Percentiles rank a stretch among this genome's conserved stretches.
These are phyloP conservation scores for Cladophialophora exuberans DNA, from an alignment of 2,329 filamentous ascomycete genomes.

Conservation along the genomic window DNA sequence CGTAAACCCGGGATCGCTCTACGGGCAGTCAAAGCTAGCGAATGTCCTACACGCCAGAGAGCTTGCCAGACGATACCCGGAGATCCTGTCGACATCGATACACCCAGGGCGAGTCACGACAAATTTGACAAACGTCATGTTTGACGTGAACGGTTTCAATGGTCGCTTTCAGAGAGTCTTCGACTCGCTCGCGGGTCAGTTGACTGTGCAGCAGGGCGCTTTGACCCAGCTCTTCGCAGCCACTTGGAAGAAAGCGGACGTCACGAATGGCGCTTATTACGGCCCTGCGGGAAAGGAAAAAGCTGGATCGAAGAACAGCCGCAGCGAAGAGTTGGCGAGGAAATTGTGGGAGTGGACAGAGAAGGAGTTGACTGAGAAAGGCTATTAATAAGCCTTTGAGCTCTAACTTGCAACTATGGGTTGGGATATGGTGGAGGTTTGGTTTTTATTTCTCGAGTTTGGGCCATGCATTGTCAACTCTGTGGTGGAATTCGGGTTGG, in stretches of 20 bases:
- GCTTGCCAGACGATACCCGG: slow-evolving; percentile 49
- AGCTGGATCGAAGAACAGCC: slow-evolving; percentile 27
- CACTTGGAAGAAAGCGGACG: slow-evolving; percentile 33
- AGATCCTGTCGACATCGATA: slow-evolving; percentile 48
- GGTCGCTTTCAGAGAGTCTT: slow-evolving; percentile 2
- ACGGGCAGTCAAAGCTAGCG: slow-evolving; percentile 55
- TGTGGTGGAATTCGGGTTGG: too few relatives aligned
- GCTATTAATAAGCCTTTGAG: slow-evolving; percentile 1
- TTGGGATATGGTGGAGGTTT: not conserved
- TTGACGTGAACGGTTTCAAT: not conserved
- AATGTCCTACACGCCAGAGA: slow-evolving; percentile 52
- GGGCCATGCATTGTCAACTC: too few relatives aligned
- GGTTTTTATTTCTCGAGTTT: too few relatives aligned
- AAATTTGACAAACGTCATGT: slow-evolving; percentile 39
- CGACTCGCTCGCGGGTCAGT: slow-evolving; percentile 11
- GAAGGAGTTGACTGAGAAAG: slow-evolving; percentile 24
- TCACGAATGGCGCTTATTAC: slow-evolving; percentile 49
- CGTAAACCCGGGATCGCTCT: slow-evolving; percentile 41
- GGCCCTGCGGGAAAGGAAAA: slow-evolving; percentile 39
- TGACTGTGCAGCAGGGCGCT: slow-evolving; percentile 41
- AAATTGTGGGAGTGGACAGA: slow-evolving; percentile 46
- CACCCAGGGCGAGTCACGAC: slow-evolving; percentile 56
- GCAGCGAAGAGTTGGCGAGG: slow-evolving; percentile 36
- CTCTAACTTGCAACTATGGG: not conserved
- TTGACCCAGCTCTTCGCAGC: slow-evolving; percentile 49